Evolutionary conservation across 2,329 filamentous ascomycete genomes (phyloP), one percentile per base, ranked within the genome.

Genomic region (Rhynchosporium agropyri): DNA sequence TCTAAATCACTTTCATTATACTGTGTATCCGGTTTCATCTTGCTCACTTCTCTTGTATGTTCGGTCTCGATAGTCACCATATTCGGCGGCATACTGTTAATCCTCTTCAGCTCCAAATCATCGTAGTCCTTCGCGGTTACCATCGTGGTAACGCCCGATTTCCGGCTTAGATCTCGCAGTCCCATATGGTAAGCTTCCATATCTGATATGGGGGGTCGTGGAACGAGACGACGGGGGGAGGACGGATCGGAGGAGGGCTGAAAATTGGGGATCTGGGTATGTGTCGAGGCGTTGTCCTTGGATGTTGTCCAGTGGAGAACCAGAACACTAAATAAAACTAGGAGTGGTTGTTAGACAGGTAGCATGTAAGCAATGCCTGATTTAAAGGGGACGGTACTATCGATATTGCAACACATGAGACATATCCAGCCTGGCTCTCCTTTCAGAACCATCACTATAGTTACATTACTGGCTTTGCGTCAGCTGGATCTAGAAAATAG

Each of bases 341-440:
- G 9, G 38, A n/a, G 12, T 10, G 10, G 7, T 10, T 42, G 36
- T 46, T 46, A 57, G 13, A 49, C 42, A 26, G 26, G 46, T 45
- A 38, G 31, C 33, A 42, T 12, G 42, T 43, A 33, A 2, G 38
- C 3, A 28, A 43, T 40, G 10, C 28, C 20, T 58, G 43, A 36
- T 42, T 33, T 48, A 13, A 33, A 40, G 15, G 20, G 63, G 36
- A 31, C 75, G 79, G 70, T 73, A 85, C 84, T 81, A 70, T 89
- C 86, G 65, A 80, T 79, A 69, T 88, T 88, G 70, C 86, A 89
- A 69, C 84, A 85, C 77, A 87, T 84, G 3, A 89, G 78, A 67
- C 85, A 89, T 2, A 89, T 79, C 85, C 85, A 89, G 3, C 82
- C 85, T 2, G 83, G 84, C 70, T 88, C 85, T 12, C 85, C 85